Conservation (phyloP, 305 asterid species). For the Nicotiana rustica region DNA sequence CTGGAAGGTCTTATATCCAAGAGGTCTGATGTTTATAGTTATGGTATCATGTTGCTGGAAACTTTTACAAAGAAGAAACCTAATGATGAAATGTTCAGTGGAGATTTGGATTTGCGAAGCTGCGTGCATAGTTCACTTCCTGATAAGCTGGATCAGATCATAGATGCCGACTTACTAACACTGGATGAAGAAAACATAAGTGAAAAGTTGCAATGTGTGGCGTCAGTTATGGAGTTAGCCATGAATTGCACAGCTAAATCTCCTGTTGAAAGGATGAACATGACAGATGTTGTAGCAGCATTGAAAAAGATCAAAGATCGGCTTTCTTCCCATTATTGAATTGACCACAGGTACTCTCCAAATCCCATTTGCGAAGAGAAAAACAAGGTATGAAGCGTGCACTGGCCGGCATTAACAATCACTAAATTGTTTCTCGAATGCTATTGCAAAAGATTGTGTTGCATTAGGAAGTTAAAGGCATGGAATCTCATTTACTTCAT, state of each 20-base stretch:
- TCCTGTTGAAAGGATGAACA: conserved; percentile 35
- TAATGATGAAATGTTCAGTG: not conserved
- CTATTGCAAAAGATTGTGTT: too few species aligned
- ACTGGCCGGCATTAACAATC: too few species aligned
- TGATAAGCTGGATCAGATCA: not conserved
- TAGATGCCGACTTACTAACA: not conserved
- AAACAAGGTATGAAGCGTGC: too few species aligned
- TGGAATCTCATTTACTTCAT: too few species aligned
- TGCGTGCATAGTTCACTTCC: not conserved
- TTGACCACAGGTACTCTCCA: too few species aligned
- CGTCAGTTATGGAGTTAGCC: conserved; percentile 21
- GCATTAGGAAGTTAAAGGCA: too few species aligned
- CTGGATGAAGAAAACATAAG: not conserved
- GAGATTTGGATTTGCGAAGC: not conserved
- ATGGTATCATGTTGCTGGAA: conserved; percentile 1
- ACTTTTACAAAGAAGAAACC: conserved; percentile 7
- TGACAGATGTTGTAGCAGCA: conserved; percentile 24
- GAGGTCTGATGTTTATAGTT: not conserved
- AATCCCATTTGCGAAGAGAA: too few species aligned
- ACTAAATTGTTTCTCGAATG: too few species aligned
- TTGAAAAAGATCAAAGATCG: not conserved
- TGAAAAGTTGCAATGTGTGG: not conserved
- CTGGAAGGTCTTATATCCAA: conserved; percentile 20
- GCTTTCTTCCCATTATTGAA: conserved; percentile 19
- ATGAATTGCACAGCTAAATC: conserved; percentile 31